Percentiles rank a stretch among this genome's conserved stretches.
Evolutionary conservation across 208 protist genomes (phyloP).

Genomic region (Phytomonas sp.): DNA sequence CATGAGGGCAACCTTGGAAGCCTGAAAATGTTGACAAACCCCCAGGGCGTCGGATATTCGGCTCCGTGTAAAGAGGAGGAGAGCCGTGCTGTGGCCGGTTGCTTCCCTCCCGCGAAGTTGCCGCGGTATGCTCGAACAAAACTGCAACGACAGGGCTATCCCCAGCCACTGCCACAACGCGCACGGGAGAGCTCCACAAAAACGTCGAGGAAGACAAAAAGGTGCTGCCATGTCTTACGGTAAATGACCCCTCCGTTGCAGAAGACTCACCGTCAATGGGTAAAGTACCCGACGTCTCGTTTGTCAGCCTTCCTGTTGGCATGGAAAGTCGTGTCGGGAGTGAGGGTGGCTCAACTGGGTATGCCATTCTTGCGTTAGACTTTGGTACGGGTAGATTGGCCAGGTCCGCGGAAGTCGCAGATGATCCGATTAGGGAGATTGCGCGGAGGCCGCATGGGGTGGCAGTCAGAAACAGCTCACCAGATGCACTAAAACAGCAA

Average conservation of each 20-base stretch:
- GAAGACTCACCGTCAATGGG: background rate
- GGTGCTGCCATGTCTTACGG: background rate
- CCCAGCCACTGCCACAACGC: constrained; percentile 34
- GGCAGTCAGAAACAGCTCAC: background rate
- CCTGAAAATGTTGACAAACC: constrained; percentile 7
- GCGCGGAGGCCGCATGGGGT: background rate
- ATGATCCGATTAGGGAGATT: background rate
- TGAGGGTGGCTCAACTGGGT: background rate
- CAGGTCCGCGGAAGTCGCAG: background rate
- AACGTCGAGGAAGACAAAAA: background rate
- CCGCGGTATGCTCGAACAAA: constrained; percentile 17
- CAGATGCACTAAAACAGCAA: background rate
- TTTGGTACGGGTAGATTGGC: background rate
- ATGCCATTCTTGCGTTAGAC: background rate
- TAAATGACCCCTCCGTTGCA: background rate
- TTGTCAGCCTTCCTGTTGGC: background rate
- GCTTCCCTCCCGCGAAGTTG: background rate
- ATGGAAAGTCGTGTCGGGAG: background rate
- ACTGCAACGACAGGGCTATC: constrained; percentile 51
- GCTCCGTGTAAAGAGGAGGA: background rate
- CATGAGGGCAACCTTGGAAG: constrained; percentile 18
- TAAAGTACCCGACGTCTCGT: background rate
- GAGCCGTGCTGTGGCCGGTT: background rate
- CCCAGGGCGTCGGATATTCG: background rate
- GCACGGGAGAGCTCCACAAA: constrained; percentile 29